Conservation (phyloP, 2,329 filamentous ascomycete species). For the Ophiostoma piceae region DNA sequence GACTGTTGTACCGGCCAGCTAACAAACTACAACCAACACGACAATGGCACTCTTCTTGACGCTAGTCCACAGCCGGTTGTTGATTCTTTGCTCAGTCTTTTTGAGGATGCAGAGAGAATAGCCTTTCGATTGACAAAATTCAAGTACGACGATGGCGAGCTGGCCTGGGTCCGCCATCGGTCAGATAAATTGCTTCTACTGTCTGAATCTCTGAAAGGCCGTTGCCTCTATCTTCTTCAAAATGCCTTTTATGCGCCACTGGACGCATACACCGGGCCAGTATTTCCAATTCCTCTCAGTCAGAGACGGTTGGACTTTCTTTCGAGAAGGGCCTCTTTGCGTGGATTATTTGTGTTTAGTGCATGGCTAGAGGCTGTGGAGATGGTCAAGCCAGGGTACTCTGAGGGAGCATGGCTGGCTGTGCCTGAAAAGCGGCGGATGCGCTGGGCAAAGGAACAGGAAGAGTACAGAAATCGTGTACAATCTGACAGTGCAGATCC, state of each 20-base stretch:
- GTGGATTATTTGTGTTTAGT: background rate
- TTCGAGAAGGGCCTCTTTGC: background rate
- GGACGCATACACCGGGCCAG: background rate
- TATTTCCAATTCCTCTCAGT: background rate
- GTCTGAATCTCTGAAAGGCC: background rate
- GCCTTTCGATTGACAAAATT: background rate
- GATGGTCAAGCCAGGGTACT: background rate
- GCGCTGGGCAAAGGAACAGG: background rate
- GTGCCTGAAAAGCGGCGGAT: background rate
- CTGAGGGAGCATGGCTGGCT: background rate
- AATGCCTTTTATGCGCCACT: background rate
- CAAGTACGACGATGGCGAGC: background rate
- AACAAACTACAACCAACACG: background rate
- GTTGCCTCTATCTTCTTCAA: background rate
- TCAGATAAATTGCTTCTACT: background rate
- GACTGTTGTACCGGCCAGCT: background rate
- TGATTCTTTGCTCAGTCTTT: background rate
- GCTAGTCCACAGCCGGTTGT: background rate
- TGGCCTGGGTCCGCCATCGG: background rate
- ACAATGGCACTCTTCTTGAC: background rate
- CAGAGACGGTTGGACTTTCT: background rate
- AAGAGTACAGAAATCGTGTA: background rate
- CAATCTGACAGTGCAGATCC: background rate
- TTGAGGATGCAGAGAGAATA: background rate
- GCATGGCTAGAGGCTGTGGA: background rate